Evolutionary conservation across 2,329 filamentous ascomycete species (phyloP).

Genomic region (Fusarium acutatum): DNA sequence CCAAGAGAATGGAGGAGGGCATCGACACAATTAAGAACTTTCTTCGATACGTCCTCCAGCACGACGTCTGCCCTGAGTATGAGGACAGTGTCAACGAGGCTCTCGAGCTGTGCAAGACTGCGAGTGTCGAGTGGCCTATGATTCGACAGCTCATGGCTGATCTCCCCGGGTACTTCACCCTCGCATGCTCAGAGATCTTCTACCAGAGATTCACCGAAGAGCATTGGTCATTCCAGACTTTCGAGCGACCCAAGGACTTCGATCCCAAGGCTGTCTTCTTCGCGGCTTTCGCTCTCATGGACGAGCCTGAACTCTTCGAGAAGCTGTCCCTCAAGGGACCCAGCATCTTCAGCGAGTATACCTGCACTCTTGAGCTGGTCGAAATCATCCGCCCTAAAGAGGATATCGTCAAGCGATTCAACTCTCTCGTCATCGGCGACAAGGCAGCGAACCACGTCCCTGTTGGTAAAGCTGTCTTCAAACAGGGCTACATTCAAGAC

Average conservation of each 20-base stretch:
- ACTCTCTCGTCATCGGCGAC: conserved; percentile 46
- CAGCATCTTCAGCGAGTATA: conserved; percentile 55
- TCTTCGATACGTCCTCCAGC: conserved; percentile 84
- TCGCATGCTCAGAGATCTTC: conserved; percentile 75
- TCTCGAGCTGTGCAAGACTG: conserved; percentile 70
- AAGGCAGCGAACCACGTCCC: conserved; percentile 48
- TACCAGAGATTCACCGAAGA: conserved; percentile 46
- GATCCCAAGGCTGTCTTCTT: conserved; percentile 55
- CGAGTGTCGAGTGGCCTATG: conserved; percentile 72
- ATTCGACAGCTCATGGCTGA: conserved; percentile 58
- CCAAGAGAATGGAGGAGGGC: conserved; percentile 61
- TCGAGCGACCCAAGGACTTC: conserved; percentile 49
- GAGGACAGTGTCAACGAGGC: conserved; percentile 72
- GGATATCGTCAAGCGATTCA: conserved; percentile 55
- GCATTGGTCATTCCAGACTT: conserved; percentile 42
- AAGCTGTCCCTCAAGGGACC: conserved; percentile 34
- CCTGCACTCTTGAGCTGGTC: conserved; percentile 69
- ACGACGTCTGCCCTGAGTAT: conserved; percentile 88
- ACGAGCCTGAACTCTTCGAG: conserved; percentile 45
- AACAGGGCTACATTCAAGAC: conserved; percentile 57
- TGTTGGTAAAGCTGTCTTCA: conserved; percentile 56
- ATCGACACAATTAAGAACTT: conserved; percentile 83
- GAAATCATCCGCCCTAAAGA: conserved; percentile 57
- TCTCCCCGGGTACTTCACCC: conserved; percentile 83
- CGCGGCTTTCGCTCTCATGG: conserved; percentile 54